These are phyloP conservation scores for Goffeauzyma gilvescens DNA, from an alignment of 768 basidiomycete genomes.

Conservation along the genomic window DNA sequence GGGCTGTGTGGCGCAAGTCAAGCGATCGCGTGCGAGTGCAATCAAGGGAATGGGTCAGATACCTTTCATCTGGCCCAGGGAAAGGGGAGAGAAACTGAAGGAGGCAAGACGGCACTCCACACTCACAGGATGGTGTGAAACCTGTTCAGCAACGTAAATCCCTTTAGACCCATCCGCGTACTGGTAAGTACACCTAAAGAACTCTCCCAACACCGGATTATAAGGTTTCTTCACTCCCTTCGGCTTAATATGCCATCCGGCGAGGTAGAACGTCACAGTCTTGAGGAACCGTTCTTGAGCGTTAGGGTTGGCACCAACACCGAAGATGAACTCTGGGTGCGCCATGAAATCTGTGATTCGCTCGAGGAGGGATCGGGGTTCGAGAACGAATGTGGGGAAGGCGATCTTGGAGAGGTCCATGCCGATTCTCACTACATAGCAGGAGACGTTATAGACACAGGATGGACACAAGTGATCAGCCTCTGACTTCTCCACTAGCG, in stretches of 20 bases:
- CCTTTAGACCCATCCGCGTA: conserved; percentile 82
- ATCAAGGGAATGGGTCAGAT: neutral
- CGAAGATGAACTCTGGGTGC: conserved; percentile 82
- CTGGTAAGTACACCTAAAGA: conserved; percentile 88
- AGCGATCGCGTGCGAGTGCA: neutral
- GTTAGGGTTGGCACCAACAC: conserved; percentile 59
- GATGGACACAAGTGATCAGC: conserved; percentile 22
- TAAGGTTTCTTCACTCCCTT: conserved; percentile 99
- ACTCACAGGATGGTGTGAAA: conserved; percentile 70
- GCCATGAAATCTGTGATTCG: conserved; percentile 99
- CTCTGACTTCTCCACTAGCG: neutral
- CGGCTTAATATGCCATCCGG: conserved; percentile 98
- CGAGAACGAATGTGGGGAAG: conserved; percentile 61
- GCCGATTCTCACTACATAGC: conserved; percentile 44
- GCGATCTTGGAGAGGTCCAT: conserved; percentile 95
- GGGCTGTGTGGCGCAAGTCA: conserved; percentile 15
- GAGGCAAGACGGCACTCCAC: too few species aligned
- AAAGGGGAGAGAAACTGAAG: too few species aligned
- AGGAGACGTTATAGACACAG: neutral
- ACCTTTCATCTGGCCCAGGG: neutral
- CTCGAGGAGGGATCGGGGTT: conserved; percentile 92
- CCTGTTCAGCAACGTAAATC: conserved; percentile 89
- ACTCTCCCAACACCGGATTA: conserved; percentile 91
- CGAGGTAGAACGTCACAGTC: conserved; percentile 47
- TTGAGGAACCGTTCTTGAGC: conserved; percentile 78